These are phyloP conservation scores for Nepenthes alata DNA, from an alignment of 179 eudicot genomes.

Conservation along the genomic window DNA sequence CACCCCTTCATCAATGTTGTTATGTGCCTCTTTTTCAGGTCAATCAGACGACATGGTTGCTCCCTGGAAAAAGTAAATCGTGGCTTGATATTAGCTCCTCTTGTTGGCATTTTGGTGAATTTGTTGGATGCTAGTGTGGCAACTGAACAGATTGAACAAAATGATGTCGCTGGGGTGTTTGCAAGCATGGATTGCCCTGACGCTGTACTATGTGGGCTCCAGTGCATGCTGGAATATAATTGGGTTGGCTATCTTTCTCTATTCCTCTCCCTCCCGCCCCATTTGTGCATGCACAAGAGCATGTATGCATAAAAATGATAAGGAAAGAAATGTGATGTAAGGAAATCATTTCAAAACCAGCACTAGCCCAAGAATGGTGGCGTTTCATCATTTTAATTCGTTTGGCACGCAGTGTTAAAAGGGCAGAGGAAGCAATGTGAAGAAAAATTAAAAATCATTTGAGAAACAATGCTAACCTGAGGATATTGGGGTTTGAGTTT, in stretches of 20 bases:
- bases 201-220: slow-evolving; percentile 64
- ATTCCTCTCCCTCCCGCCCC: neutral
- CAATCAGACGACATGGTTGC: slow-evolving; percentile 65
- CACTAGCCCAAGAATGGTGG: too few relatives aligned
- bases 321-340: too few relatives aligned
- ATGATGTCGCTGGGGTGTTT: slow-evolving; percentile 64
- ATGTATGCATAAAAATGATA: too few relatives aligned
- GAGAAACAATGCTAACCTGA: too few relatives aligned
- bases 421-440: too few relatives aligned
- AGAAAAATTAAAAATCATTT: too few relatives aligned
- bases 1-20: neutral
- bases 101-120: slow-evolving; percentile 79
- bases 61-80: slow-evolving; percentile 62
- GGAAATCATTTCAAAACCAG: too few relatives aligned
- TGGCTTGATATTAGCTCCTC: slow-evolving; percentile 88
- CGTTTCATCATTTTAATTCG: too few relatives aligned
- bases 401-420: too few relatives aligned
- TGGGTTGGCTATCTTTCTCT: slow-evolving; percentile 36
- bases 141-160: slow-evolving; percentile 28
- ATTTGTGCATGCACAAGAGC: too few relatives aligned
- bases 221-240: slow-evolving; percentile 55
- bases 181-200: slow-evolving; percentile 88
- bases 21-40: slow-evolving; percentile 23
- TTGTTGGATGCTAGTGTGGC: slow-evolving; percentile 52
- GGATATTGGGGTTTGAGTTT: too few relatives aligned